Base-by-base conservation (phyloP, 2,329 filamentous ascomycete species). In the Pseudogymnoascus destructans region DNA sequence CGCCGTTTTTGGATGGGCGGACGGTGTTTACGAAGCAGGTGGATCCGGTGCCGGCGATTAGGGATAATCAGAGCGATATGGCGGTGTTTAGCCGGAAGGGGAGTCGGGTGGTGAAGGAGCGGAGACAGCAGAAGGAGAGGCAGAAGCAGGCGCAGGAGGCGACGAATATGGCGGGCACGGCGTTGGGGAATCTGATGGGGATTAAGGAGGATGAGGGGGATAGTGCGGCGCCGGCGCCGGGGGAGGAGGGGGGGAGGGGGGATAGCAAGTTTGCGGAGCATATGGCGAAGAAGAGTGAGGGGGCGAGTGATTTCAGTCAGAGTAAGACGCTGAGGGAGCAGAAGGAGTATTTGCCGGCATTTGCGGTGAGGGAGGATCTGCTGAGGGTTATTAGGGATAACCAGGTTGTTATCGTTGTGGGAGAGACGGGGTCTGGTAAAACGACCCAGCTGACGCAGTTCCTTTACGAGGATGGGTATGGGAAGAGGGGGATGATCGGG, bases 391-490 rank as follows among this genome's bases (percentile, higher is more conserved):
- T 98, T 64, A 79, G 92, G 61, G 93, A 98, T 72, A 97, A 98
- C 66, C 93, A 98, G 70, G 93, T 98, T 57, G 82, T 95, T 40
- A 95, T 98, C 63, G 92, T 97, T 2, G 90, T 98, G 55, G 93
- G 93, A 49, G 92, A 98, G 73, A 98, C 93, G 1, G 93, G 93
- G 3, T 97, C 92, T 0, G 93, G 93, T 56, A 98, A 98, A 73
- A 98, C 93, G 2, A 98, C 93, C 0, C 93, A 98, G 71, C 74
- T 98, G 61, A 96, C 95, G 0, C 95, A 98, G 68, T 98, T 97
- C 65, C 76, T 98, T 8, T 84, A 95, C 68, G 93, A 98, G 71
- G 93, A 97, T 66, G 95, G 95, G 0, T 98, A 96, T 69, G 89
- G 85, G 11, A 86, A 86, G 58, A 74, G 79, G 30, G 93, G 93